phyloP scores from a whole-genome alignment of 2,329 filamentous ascomycete genomes.

The Ustilaginoidea virens region DNA sequence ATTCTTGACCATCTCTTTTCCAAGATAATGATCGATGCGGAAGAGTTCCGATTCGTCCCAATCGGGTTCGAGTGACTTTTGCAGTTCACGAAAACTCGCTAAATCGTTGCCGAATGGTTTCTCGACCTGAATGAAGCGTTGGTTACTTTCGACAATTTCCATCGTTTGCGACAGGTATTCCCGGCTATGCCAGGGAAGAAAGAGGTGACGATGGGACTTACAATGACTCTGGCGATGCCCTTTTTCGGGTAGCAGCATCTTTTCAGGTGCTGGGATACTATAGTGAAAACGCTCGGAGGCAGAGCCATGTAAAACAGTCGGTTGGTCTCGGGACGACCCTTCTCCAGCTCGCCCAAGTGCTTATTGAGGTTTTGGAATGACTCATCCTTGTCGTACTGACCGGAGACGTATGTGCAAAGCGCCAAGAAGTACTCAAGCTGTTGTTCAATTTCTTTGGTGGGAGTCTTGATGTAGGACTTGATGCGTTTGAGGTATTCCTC shows the following conservation, averaged over 20 bases:
- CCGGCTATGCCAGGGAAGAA: neutral
- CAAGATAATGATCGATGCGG: conserved; percentile 98
- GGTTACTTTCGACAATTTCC: neutral
- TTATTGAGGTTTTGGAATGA: conserved; percentile 76
- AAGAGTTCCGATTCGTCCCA: conserved; percentile 99
- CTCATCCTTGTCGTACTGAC: conserved; percentile 94
- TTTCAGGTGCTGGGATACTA: conserved; percentile 94
- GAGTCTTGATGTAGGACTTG: conserved; percentile 97
- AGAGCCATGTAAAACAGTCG: conserved; percentile 99
- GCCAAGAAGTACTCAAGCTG: conserved; percentile 81
- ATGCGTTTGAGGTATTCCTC: conserved; percentile 88
- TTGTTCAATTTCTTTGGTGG: conserved; percentile 92
- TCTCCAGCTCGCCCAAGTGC: conserved; percentile 75
- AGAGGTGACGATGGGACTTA: conserved; percentile 27
- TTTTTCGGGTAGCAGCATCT: conserved; percentile 87
- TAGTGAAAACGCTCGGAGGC: conserved; percentile 93
- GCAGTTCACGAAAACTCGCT: conserved; percentile 81
- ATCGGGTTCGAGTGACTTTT: conserved; percentile 87
- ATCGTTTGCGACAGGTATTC: too few species aligned
- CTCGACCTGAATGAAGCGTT: conserved; percentile 54
- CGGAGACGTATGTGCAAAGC: conserved; percentile 86
- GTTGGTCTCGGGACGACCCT: conserved; percentile 68
- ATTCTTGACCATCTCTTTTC: conserved; percentile 99
- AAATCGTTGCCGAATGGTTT: conserved; percentile 99
- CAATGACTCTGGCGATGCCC: conserved; percentile 87